Conservation (phyloP, 2,329 filamentous ascomycete genomes). For the Thermoascus crustaceus region DNA sequence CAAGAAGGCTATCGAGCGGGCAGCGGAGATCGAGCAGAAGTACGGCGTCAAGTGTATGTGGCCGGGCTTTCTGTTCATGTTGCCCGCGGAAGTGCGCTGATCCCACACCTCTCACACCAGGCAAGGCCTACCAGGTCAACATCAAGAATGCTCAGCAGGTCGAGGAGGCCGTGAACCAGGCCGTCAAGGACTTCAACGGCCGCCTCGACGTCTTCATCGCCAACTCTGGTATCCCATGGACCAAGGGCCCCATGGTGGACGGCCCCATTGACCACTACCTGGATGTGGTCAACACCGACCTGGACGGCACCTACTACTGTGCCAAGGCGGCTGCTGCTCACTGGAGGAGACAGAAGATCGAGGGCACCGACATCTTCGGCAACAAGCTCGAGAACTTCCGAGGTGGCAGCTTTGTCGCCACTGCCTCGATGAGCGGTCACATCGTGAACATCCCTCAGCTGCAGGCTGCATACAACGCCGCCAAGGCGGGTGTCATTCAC, state of each 20-base stretch:
- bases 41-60: constrained; percentile 60
- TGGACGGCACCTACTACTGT: constrained; percentile 72
- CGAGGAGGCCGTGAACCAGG: constrained; percentile 33
- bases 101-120: constrained; percentile 16
- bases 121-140: constrained; percentile 44
- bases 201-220: constrained; percentile 71
- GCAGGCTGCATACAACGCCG: constrained; percentile 66
- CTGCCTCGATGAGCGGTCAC: constrained; percentile 69
- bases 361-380: constrained; percentile 56
- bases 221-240: constrained; percentile 70
- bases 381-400: constrained; percentile 53
- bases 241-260: constrained; percentile 58
- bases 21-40: constrained; percentile 54
- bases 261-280: constrained; percentile 57
- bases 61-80: background rate
- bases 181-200: constrained; percentile 58
- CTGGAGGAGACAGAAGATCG: constrained; percentile 61
- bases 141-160: constrained; percentile 36
- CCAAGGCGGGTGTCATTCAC: constrained; percentile 55
- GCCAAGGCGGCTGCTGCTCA: constrained; percentile 61
- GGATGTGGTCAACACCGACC: constrained; percentile 61
- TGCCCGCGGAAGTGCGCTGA: background rate
- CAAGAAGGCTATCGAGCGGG: constrained; percentile 53
- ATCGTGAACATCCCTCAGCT: constrained; percentile 70
- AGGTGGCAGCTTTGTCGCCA: constrained; percentile 66